These are phyloP conservation scores for Melampsora larici-populina DNA, from an alignment of 1,284 basidiomycete species.

Conservation along the genomic window DNA sequence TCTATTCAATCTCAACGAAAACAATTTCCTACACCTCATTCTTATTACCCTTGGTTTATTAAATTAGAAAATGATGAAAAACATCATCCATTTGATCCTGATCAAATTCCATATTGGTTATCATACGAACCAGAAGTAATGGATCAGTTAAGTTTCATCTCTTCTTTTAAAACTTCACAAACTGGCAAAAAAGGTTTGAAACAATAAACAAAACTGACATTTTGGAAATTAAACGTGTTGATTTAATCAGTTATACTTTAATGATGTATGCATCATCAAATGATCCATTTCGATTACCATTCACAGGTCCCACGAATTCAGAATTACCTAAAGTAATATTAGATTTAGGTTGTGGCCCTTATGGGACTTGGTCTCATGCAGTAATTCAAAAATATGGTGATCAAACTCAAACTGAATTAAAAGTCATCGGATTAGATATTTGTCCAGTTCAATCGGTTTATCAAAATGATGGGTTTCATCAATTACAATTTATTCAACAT, in stretches of 20 bases:
- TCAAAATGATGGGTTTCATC: no score
- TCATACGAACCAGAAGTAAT: constrained; percentile 27
- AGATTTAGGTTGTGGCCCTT: constrained; percentile 32
- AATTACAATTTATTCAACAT: constrained; percentile 6
- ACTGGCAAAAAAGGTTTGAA: no score
- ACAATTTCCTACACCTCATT: no score
- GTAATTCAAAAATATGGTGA: not conserved
- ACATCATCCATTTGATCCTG: constrained; percentile 17
- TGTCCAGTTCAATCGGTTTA: constrained; percentile 18
- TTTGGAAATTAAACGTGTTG: no score
- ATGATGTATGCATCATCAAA: constrained; percentile 22
- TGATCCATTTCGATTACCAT: constrained; percentile 10
- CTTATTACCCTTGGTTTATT: constrained; percentile 7
- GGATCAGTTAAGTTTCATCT: constrained; percentile 37
- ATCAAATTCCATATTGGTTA: constrained; percentile 36
- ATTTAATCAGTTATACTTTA: constrained; percentile 14
- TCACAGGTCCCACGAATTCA: not conserved
- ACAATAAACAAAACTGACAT: no score
- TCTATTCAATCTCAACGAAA: no score
- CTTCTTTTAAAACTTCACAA: no score
- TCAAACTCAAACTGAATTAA: not conserved
- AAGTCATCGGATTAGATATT: constrained; percentile 18
- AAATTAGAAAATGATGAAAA: constrained; percentile 10
- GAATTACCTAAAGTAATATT: constrained; percentile 10
- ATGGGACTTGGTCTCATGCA: constrained; percentile 32